phyloP scores from a whole-genome alignment of 2,329 filamentous ascomycete species.

The Golovinomyces cichoracearum region DNA sequence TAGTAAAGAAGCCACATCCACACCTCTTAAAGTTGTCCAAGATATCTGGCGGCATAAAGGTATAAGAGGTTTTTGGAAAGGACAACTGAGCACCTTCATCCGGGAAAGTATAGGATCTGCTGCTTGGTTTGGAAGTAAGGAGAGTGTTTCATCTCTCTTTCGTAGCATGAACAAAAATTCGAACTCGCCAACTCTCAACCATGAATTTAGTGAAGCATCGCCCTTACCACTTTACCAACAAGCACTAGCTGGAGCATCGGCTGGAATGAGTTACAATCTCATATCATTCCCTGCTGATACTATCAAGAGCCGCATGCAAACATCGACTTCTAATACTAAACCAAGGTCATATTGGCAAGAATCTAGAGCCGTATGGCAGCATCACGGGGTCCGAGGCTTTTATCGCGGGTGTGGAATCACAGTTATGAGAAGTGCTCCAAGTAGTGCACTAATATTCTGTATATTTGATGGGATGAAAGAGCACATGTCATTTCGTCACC shows the following conservation, averaged over 20 bases:
- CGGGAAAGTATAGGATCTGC: conserved; percentile 80
- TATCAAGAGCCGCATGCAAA: conserved; percentile 93
- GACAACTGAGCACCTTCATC: conserved; percentile 77
- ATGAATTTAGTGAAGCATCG: conserved; percentile 15
- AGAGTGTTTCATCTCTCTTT: conserved; percentile 36
- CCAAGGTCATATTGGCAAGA: conserved; percentile 47
- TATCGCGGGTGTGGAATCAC: conserved; percentile 94
- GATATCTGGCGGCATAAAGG: conserved; percentile 67
- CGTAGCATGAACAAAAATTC: conserved; percentile 18
- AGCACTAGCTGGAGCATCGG: conserved; percentile 60
- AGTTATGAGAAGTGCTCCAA: conserved; percentile 62
- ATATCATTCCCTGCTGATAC: conserved; percentile 93
- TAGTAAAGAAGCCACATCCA: conserved; percentile 22
- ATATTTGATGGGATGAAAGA: conserved; percentile 70
- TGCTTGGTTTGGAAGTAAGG: conserved; percentile 85
- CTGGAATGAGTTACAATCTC: conserved; percentile 89
- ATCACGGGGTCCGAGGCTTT: conserved; percentile 58
- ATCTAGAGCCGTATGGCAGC: conserved; percentile 46
- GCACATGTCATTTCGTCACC: conserved; percentile 21
- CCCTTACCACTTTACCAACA: conserved; percentile 63
- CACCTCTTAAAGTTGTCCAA: conserved; percentile 44
- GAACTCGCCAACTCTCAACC: conserved; percentile 4
- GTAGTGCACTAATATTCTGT: conserved; percentile 94
- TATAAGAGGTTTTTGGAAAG: conserved; percentile 73
- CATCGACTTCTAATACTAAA: conserved; percentile 24